Conservation (phyloP, 2,329 filamentous ascomycete species). For the Cladosporium austrohemisphaericum region DNA sequence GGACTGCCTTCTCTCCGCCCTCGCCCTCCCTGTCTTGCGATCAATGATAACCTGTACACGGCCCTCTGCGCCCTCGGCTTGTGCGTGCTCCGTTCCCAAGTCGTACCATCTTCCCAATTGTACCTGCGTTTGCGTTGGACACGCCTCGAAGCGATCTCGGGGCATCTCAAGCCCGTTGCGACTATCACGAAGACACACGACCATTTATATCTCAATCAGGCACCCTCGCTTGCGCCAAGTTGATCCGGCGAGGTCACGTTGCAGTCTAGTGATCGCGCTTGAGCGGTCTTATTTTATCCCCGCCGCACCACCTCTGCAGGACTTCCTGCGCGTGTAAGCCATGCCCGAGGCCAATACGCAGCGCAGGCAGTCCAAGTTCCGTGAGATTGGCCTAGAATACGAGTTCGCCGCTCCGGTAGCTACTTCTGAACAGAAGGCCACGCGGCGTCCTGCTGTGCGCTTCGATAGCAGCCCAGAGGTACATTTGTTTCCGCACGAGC, state of each 20-base stretch:
- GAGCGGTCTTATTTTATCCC: background rate
- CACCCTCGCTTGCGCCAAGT: constrained; percentile 9
- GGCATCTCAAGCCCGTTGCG: background rate
- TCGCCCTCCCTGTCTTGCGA: constrained; percentile 5
- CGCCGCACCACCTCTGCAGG: constrained; percentile 5
- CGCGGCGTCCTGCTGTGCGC: constrained; percentile 12
- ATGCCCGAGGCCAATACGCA: constrained; percentile 10
- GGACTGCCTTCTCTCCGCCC: background rate
- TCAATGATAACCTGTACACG: constrained; percentile 4
- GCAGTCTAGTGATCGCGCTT: constrained; percentile 8
- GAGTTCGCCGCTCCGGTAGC: constrained; percentile 8
- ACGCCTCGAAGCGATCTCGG: background rate
- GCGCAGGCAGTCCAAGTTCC: constrained; percentile 6
- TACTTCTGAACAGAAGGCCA: constrained; percentile 2
- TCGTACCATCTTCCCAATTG: constrained; percentile 4
- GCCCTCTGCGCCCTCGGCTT: constrained; percentile 4
- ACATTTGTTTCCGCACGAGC: constrained; percentile 3
- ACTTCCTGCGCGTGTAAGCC: constrained; percentile 9
- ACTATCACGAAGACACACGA: background rate
- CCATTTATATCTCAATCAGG: background rate
- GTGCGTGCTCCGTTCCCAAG: constrained; percentile 1
- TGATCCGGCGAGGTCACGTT: constrained; percentile 10
- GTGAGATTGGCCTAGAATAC: constrained; percentile 13
- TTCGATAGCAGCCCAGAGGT: constrained; percentile 13
- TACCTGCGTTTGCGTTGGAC: constrained; percentile 7